Evolutionary conservation across 2,329 filamentous ascomycete species (phyloP), one percentile per base, ranked within the genome.

Genomic region (Neofusicoccum cordaticola): DNA sequence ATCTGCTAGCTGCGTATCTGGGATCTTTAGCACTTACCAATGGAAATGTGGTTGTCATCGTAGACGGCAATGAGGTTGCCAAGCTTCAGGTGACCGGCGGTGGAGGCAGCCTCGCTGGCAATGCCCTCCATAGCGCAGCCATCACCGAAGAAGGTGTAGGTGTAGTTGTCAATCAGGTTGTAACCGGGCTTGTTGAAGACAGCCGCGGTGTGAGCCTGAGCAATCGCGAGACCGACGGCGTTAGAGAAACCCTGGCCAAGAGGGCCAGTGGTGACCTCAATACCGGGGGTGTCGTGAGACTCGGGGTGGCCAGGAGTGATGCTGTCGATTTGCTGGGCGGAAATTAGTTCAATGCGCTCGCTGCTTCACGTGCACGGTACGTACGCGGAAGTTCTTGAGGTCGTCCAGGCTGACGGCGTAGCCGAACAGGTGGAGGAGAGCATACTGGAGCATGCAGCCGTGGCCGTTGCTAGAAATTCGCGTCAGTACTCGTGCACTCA

Each of bases 391-490:
- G 74, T 84, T 82, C 88, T 98, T 99, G 73, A 99, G 81, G 82
- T 98, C 95, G 75, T 99, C 91, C 68, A 99, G 84, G 75, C 87
- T 86, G 72, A 99, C 74, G 69, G 83, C 87, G 80, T 96, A 99
- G 80, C 95, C 95, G 82, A 93, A 97, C 65, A 99, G 86, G 85
- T 99, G 95, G 75, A 99, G 90, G 72, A 99, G 87, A 75, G 94
- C 91, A 89, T 99, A 99, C 81, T 97, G 95, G 67, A 99, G 92
- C 93, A 99, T 97, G 88, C 95, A 99, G 74, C 90, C 95, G 84
- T 99, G 95, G 73, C 95, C 95, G 85, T 99, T 99, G 68, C 93
- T 97, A 73, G 60, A 53, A 35, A 8, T 12, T 17, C 19, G 4
- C 12, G 60, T 63, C 39, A 63, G 60, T 31, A 44, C 11, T n/a